phyloP scores from a whole-genome alignment of 2,329 filamentous ascomycete genomes.

The Tolypocladium ophioglossoides region DNA sequence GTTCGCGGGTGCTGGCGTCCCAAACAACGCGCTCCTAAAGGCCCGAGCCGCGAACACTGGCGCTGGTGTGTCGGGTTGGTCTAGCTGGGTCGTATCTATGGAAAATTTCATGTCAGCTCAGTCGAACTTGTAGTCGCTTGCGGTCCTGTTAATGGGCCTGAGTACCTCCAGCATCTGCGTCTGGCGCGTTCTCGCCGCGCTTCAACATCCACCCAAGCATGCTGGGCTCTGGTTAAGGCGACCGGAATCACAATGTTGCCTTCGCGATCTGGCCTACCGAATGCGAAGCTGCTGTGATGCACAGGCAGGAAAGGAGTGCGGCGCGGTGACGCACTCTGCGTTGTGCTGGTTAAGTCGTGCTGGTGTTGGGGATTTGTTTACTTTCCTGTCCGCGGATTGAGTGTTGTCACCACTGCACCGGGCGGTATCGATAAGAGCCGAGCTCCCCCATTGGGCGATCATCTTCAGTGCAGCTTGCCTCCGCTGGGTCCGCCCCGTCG shows the following conservation, averaged over 20 bases:
- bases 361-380: neutral
- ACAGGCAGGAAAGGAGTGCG: neutral
- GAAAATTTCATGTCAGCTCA: neutral
- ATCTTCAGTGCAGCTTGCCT: neutral
- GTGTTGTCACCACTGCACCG: neutral
- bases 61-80: conserved; percentile 53
- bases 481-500: neutral
- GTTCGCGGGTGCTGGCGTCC: conserved; percentile 36
- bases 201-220: conserved; percentile 54
- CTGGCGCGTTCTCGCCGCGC: conserved; percentile 28
- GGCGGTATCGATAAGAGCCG: neutral
- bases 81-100: conserved; percentile 35
- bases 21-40: conserved; percentile 53
- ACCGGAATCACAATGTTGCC: neutral
- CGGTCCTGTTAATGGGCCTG: neutral
- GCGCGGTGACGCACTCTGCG: neutral
- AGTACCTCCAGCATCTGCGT: conserved; percentile 15
- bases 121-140: neutral
- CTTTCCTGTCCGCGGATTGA: neutral
- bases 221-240: neutral
- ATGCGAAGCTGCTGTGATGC: neutral
- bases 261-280: neutral
- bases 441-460: neutral
- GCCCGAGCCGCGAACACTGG: conserved; percentile 57
- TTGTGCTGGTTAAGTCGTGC: neutral